Base-by-base conservation (phyloP, 2,329 filamentous ascomycete species). In the Fusarium sp. region DNA sequence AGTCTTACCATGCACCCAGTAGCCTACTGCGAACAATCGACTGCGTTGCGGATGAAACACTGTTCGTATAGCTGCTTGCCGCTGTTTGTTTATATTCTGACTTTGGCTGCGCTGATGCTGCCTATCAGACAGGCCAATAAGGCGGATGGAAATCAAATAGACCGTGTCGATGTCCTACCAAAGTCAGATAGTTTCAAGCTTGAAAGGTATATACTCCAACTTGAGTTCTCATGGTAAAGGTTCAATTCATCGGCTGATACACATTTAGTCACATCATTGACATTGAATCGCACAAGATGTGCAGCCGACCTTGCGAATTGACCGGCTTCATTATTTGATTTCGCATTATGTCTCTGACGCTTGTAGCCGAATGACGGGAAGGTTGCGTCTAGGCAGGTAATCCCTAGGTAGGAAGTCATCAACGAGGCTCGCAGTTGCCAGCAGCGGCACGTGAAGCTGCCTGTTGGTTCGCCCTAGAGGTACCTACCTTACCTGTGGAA, bases 371-470 rank as follows among this genome's bases (percentile, higher is more conserved):
- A 42, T 9, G 29, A 52, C 44, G 34, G 29, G 24, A 61, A 46
- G 27, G 44, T 67, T 32, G 44, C 32, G n/a, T 50, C 24, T 8
- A n/a, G 16, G 14, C 18, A 20, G 22, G 50, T 20, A 27, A 25
- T 34, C 24, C 14, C 18, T 52, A n/a, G 27, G 34, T 42, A n/a
- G 51, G n/a, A 58, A 38, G 34, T 38, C 25, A 38, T 55, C 25
- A 32, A 29, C 24, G 24, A 43, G 30, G 52, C 61, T 63, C 32
- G 50, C 56, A 59, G 38, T 49, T 68, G 53, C 57, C 43, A 42
- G 54, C 54, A 63, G 60, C 57, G 57, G 60, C 69, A 70, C 65
- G 60, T 71, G 68, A 62, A 72, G 49, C 45, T 46, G 44, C 38
- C 32, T 29, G 66, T 63, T 69, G 63, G 63, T 51, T 67, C 45